These are phyloP conservation scores for Macrolepiota albuminosa DNA, from an alignment of 768 basidiomycete genomes.

Conservation along the genomic window DNA sequence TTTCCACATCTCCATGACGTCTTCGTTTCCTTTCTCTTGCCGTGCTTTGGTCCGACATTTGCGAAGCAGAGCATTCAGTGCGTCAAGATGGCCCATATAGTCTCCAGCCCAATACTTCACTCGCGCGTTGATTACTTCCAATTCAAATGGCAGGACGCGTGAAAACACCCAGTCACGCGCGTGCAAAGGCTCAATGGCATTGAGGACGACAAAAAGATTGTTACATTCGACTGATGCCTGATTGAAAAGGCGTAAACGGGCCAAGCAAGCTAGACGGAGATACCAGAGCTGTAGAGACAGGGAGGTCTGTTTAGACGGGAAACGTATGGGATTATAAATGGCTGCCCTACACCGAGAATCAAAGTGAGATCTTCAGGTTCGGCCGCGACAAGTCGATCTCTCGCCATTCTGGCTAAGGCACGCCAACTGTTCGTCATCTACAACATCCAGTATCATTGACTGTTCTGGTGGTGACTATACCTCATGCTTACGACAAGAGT, in stretches of 20 bases:
- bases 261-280: slow-evolving; percentile 72
- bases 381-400: slow-evolving; percentile 67
- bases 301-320: not conserved
- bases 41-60: slow-evolving; percentile 55
- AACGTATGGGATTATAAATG: not conserved
- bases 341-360: slow-evolving; percentile 60
- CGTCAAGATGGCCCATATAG: slow-evolving; percentile 75
- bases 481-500: slow-evolving; percentile 67
- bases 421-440: slow-evolving; percentile 91
- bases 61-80: slow-evolving; percentile 54
- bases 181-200: slow-evolving; percentile 47
- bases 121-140: slow-evolving; percentile 68
- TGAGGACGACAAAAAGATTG: slow-evolving; percentile 71
- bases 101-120: slow-evolving; percentile 82
- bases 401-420: slow-evolving; percentile 77
- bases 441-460: slow-evolving; percentile 15
- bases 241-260: slow-evolving; percentile 80
- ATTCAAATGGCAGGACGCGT: slow-evolving; percentile 52
- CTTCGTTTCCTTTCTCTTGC: slow-evolving; percentile 30
- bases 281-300: slow-evolving; percentile 63
- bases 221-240: slow-evolving; percentile 83
- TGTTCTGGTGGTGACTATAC: slow-evolving; percentile 14
- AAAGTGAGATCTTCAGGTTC: slow-evolving; percentile 63
- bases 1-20: slow-evolving; percentile 66
- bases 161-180: slow-evolving; percentile 58